phyloP scores from a whole-genome alignment of 805 yeast species.

The Ogataea philodendri region DNA sequence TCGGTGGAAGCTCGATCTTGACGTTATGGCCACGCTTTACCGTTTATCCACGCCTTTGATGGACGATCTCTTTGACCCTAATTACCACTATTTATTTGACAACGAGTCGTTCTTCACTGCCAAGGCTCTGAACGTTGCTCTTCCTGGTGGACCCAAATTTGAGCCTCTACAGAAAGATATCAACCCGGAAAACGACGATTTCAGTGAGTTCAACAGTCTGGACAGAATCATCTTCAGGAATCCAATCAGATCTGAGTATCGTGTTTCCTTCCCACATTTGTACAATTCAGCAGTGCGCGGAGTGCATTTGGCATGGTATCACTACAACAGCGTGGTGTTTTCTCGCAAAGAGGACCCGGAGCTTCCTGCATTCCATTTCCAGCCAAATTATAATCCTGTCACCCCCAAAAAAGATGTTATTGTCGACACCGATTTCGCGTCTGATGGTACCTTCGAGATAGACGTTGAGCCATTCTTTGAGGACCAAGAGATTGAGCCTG shows the following conservation, averaged over 20 bases:
- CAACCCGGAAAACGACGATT: slow-evolving; percentile 67
- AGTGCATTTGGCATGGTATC: slow-evolving; percentile 61
- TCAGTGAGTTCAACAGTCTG: slow-evolving; percentile 84
- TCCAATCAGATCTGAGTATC: slow-evolving; percentile 77
- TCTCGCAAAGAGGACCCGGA: slow-evolving; percentile 48
- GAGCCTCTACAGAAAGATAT: slow-evolving; percentile 76
- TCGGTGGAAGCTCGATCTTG: slow-evolving; percentile 62
- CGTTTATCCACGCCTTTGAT: slow-evolving; percentile 69
- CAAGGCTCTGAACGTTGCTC: slow-evolving; percentile 78
- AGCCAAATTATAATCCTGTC: slow-evolving; percentile 57
- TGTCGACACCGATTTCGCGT: slow-evolving; percentile 29
- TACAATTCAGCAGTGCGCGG: slow-evolving; percentile 75
- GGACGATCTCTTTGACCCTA: slow-evolving; percentile 55
- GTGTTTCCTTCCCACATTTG: slow-evolving; percentile 81
- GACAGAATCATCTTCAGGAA: slow-evolving; percentile 81
- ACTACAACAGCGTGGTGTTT: slow-evolving; percentile 56
- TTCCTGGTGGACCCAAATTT: slow-evolving; percentile 96
- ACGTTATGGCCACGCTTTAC: slow-evolving; percentile 63
- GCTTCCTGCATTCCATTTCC: slow-evolving; percentile 55
- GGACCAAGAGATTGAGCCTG: slow-evolving; percentile 44
- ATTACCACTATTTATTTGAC: slow-evolving; percentile 71
- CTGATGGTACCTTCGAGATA: slow-evolving; percentile 39
- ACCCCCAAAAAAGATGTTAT: slow-evolving; percentile 26
- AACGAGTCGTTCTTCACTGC: slow-evolving; percentile 82
- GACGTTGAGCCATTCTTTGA: slow-evolving; percentile 52